These are phyloP conservation scores for Phaffia rhodozyma DNA, from an alignment of 1,284 basidiomycete species.

Conservation along the genomic window DNA sequence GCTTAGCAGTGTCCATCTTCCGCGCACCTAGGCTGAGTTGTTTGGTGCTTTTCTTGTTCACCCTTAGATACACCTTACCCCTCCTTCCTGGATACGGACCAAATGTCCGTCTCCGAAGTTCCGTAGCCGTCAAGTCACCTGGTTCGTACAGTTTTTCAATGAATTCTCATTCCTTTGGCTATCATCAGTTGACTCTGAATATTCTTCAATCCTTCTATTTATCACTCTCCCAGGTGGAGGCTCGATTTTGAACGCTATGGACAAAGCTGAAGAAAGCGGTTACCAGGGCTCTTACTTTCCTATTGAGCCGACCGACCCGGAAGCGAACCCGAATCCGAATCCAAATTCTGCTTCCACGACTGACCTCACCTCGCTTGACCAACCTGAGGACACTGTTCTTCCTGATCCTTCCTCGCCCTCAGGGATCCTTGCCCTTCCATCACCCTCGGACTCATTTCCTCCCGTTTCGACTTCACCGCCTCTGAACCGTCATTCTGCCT, in stretches of 20 bases:
- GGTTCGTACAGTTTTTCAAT: slow-evolving; percentile 14
- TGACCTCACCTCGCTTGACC: no score
- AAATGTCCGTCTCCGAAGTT: slow-evolving; percentile 69
- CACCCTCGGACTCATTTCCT: neutral
- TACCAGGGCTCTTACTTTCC: slow-evolving; percentile 77
- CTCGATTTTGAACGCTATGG: slow-evolving; percentile 54
- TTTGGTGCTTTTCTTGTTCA: slow-evolving; percentile 11
- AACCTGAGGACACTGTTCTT: no score
- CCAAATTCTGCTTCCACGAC: no score
- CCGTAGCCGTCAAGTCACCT: slow-evolving; percentile 50
- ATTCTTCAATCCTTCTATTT: neutral
- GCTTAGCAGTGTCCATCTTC: neutral
- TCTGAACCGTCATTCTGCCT: neutral
- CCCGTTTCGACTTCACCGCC: neutral
- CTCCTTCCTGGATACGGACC: slow-evolving; percentile 83
- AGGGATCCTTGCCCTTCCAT: neutral
- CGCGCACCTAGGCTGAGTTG: neutral
- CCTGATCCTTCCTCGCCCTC: no score
- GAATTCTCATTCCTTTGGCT: neutral
- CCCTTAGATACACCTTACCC: slow-evolving; percentile 69
- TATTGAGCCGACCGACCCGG: slow-evolving; percentile 8
- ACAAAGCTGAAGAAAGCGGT: slow-evolving; percentile 77
- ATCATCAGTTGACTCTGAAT: neutral
- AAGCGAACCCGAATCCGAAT: no score
- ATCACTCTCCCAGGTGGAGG: slow-evolving; percentile 36